These are phyloP conservation scores for Gossypium ekmanianum DNA, from an alignment of 345 rosid genomes.

Conservation along the genomic window DNA sequence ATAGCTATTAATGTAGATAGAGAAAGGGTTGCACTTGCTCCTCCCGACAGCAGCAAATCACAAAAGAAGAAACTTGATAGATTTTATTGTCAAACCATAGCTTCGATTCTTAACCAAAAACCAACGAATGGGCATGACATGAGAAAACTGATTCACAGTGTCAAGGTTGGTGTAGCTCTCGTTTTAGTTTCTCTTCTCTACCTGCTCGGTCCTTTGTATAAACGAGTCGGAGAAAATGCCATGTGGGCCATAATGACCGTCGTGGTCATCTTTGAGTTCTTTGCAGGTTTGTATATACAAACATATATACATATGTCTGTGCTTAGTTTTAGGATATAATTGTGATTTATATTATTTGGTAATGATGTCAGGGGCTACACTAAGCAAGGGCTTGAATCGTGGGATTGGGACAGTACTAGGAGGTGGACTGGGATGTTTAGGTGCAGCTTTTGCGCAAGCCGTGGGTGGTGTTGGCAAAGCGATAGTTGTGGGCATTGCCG, in stretches of 20 bases:
- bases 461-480: conserved; percentile 43
- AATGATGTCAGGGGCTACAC: conserved; percentile 48
- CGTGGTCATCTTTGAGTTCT: conserved; percentile 65
- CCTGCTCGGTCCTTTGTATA: conserved; percentile 48
- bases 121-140: conserved; percentile 18
- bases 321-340: too few relatives aligned
- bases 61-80: conserved; percentile 14
- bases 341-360: background rate
- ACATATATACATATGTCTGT: too few relatives aligned
- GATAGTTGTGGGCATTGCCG: conserved; percentile 35
- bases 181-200: conserved; percentile 59
- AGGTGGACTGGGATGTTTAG: conserved; percentile 55
- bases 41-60: background rate
- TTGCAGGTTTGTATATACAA: conserved; percentile 42
- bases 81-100: background rate
- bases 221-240: conserved; percentile 65
- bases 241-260: conserved; percentile 87
- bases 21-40: background rate
- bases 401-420: conserved; percentile 65
- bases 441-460: conserved; percentile 41
- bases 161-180: conserved; percentile 66
- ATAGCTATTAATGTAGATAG: conserved; percentile 29
- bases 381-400: conserved; percentile 67
- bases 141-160: conserved; percentile 43
- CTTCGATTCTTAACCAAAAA: conserved; percentile 22